Evolutionary conservation across 805 yeast species (phyloP).

Genomic region (Saccharomyces eubayanus): DNA sequence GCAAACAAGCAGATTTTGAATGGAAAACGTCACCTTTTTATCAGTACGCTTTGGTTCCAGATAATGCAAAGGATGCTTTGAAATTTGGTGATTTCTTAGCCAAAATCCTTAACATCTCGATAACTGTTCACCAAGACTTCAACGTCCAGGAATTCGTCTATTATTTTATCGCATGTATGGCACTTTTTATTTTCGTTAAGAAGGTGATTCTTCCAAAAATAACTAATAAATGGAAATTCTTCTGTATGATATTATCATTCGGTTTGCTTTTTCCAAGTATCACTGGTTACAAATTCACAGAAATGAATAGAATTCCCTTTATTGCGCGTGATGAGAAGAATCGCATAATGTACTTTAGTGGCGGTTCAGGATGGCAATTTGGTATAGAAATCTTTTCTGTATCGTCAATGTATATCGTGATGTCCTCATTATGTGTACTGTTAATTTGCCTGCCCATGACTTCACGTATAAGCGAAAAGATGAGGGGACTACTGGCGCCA

Average conservation of each 20-base stretch:
- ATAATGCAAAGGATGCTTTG: slow-evolving; percentile 31
- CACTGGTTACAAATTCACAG: slow-evolving; percentile 59
- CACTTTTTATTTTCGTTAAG: slow-evolving; percentile 40
- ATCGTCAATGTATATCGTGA: slow-evolving; percentile 39
- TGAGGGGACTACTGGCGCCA: slow-evolving; percentile 14
- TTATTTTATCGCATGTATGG: slow-evolving; percentile 41
- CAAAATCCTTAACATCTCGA: slow-evolving; percentile 35
- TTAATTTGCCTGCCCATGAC: slow-evolving; percentile 35
- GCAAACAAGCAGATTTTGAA: slow-evolving; percentile 14
- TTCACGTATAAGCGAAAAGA: slow-evolving; percentile 11
- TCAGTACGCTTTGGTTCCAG: slow-evolving; percentile 29
- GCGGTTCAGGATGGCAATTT: slow-evolving; percentile 60
- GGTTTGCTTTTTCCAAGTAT: slow-evolving; percentile 37
- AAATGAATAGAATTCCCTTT: slow-evolving; percentile 55
- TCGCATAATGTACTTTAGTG: slow-evolving; percentile 49
- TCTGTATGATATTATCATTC: slow-evolving; percentile 32
- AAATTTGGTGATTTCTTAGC: slow-evolving; percentile 50
- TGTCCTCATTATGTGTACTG: slow-evolving; percentile 36
- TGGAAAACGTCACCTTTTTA: slow-evolving; percentile 31
- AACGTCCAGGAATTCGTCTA: slow-evolving; percentile 36
- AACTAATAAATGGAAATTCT: slow-evolving; percentile 20
- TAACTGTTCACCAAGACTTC: slow-evolving; percentile 38
- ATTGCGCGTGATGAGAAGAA: slow-evolving; percentile 45
- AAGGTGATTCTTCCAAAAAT: slow-evolving; percentile 35
- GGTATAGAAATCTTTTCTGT: slow-evolving; percentile 58